These are phyloP conservation scores for Lachancea sp. DNA, from an alignment of 805 yeast genomes.

Conservation along the genomic window DNA sequence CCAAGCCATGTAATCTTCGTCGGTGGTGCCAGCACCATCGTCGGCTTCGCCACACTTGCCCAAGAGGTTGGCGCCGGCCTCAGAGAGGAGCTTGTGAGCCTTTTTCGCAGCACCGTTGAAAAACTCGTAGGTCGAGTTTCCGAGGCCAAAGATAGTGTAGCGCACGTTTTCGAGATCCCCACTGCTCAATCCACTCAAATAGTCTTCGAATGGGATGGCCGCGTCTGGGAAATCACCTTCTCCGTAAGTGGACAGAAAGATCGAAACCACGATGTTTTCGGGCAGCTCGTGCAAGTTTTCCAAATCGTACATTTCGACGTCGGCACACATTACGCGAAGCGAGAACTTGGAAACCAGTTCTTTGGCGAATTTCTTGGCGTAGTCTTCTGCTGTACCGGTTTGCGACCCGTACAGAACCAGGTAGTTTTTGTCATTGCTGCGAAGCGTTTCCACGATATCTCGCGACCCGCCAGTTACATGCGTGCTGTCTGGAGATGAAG, in stretches of 20 bases:
- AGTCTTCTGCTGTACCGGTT: constrained; percentile 98
- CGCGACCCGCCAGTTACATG: constrained; percentile 41
- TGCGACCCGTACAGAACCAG: constrained; percentile 88
- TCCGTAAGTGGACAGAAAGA: constrained; percentile 90
- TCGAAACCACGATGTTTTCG: constrained; percentile 53
- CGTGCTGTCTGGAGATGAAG: constrained; percentile 33
- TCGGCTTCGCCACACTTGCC: constrained; percentile 89
- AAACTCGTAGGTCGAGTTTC: constrained; percentile 90
- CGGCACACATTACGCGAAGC: constrained; percentile 76
- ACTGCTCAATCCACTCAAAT: constrained; percentile 49
- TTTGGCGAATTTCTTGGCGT: constrained; percentile 82
- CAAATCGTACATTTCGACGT: constrained; percentile 81
- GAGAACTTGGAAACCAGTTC: constrained; percentile 81
- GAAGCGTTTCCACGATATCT: constrained; percentile 52
- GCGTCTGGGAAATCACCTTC: constrained; percentile 98
- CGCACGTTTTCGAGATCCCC: constrained; percentile 52
- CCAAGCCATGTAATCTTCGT: constrained; percentile 93
- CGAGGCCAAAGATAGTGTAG: constrained; percentile 81
- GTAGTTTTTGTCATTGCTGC: constrained; percentile 61
- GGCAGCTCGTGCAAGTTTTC: constrained; percentile 66
- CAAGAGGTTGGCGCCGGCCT: constrained; percentile 65
- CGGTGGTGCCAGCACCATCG: constrained; percentile 91
- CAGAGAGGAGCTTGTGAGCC: constrained; percentile 43
- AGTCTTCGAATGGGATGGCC: constrained; percentile 73
- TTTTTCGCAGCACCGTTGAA: constrained; percentile 77